Evolutionary conservation across 2,329 filamentous ascomycete species (phyloP).

Genomic region (Ophiostoma himal-ulmi): DNA sequence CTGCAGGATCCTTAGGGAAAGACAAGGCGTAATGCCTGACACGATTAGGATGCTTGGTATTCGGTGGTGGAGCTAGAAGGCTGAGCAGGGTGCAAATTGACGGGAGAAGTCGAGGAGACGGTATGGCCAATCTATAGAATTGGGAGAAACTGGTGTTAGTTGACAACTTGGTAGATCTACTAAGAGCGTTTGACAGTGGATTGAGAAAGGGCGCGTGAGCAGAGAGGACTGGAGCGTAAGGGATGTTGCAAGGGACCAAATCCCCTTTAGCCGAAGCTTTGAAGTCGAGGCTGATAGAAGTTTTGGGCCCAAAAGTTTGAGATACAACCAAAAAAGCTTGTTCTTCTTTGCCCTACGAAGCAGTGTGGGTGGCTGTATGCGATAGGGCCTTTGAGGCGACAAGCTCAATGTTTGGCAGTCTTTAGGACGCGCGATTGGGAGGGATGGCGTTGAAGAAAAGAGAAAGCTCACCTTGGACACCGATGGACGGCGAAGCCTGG

Average conservation of each 20-base stretch:
- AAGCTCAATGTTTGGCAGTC: not conserved
- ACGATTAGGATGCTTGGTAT: not conserved
- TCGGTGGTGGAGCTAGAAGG: not conserved
- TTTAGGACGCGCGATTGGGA: not conserved
- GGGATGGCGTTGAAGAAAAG: not conserved
- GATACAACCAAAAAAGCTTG: not conserved
- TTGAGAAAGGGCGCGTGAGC: not conserved
- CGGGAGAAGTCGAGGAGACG: not conserved
- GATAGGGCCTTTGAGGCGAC: not conserved
- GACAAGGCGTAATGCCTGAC: not conserved
- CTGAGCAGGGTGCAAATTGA: not conserved
- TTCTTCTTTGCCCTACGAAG: not conserved
- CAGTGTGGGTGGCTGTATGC: not conserved
- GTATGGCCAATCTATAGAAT: not conserved
- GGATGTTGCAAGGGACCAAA: not conserved
- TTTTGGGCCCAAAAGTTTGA: not conserved
- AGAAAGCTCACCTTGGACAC: not conserved
- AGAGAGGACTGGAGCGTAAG: not conserved
- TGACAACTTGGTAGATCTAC: too few species aligned
- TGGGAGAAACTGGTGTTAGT: not conserved
- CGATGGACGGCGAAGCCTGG: not conserved
- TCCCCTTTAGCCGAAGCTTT: not conserved
- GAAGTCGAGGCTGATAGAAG: not conserved
- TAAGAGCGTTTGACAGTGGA: not conserved
- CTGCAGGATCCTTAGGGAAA: not conserved